These are phyloP conservation scores for Cercospora beticola DNA, from an alignment of 2,329 filamentous ascomycete species.

Conservation along the genomic window DNA sequence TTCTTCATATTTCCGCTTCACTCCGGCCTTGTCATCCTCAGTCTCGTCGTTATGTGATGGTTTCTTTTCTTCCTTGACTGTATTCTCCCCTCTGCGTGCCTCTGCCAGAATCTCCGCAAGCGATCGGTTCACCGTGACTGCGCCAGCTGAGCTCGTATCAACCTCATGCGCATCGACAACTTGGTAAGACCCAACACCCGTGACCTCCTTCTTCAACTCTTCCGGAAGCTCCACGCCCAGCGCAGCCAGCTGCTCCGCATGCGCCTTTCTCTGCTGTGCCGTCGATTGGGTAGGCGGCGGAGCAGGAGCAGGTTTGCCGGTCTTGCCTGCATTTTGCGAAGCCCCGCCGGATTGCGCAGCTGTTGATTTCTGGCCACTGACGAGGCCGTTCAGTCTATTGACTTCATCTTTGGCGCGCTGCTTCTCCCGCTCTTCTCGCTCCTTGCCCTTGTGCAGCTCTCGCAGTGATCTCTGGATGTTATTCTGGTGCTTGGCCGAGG, in stretches of 20 bases:
- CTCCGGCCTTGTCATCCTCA: conserved; percentile 33
- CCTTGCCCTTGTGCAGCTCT: conserved; percentile 81
- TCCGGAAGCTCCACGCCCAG: conserved; percentile 84
- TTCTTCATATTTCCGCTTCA: conserved; percentile 58
- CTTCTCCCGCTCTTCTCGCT: conserved; percentile 76
- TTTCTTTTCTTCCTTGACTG: conserved; percentile 41
- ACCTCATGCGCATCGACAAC: conserved; percentile 56
- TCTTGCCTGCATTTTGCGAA: conserved; percentile 15
- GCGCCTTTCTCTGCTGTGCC: conserved; percentile 70
- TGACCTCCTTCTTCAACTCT: conserved; percentile 74
- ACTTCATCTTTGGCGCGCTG: conserved; percentile 79
- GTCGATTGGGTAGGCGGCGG: conserved; percentile 41
- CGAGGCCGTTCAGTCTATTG: conserved; percentile 77
- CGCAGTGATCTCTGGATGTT: conserved; percentile 91
- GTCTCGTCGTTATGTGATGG: background rate
- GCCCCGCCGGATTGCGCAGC: conserved; percentile 34
- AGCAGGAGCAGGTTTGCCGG: conserved; percentile 32
- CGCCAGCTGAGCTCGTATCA: conserved; percentile 17
- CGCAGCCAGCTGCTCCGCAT: conserved; percentile 82
- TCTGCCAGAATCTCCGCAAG: conserved; percentile 51
- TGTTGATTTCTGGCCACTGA: conserved; percentile 49
- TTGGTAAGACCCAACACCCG: conserved; percentile 86
- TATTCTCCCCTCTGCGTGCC: conserved; percentile 43
- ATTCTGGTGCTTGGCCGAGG: conserved; percentile 38
- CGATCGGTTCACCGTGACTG: conserved; percentile 22